These are phyloP conservation scores for Phoma sp. DNA, from an alignment of 2,329 filamentous ascomycete species.

Conservation along the genomic window DNA sequence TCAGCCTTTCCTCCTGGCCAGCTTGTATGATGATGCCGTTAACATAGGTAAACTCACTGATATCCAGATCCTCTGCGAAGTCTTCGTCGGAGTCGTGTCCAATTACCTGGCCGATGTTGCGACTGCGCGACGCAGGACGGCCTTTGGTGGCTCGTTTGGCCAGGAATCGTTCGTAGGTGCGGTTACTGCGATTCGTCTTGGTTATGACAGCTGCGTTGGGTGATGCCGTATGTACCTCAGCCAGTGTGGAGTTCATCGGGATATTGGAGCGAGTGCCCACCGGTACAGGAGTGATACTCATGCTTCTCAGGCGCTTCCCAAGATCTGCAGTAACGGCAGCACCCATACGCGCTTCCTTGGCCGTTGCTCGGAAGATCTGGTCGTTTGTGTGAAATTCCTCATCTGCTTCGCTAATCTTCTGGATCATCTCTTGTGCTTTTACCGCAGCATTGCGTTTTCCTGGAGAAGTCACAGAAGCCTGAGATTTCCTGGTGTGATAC, in stretches of 20 bases:
- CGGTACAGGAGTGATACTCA: constrained; percentile 21
- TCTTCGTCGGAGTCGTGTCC: constrained; percentile 4
- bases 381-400: background rate
- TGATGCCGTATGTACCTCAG: too few species aligned
- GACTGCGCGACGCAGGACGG: background rate
- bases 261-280: constrained; percentile 22
- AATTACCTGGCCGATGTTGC: background rate
- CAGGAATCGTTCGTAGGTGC: too few species aligned
- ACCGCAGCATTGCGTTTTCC: constrained; percentile 3
- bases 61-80: constrained; percentile 13
- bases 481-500: background rate
- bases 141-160: background rate
- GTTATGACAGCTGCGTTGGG: too few species aligned
- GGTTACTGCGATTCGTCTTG: too few species aligned
- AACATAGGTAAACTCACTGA: constrained; percentile 16
- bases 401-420: background rate
- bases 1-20: constrained; percentile 8
- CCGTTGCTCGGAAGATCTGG: background rate
- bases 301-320: background rate
- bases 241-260: background rate
- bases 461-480: background rate
- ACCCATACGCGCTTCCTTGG: background rate
- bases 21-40: constrained; percentile 10
- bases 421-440: background rate
- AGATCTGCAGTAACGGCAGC: background rate